These are phyloP conservation scores for Sarocladium brachiariae DNA, from an alignment of 2,329 filamentous ascomycete species.

Conservation along the genomic window DNA sequence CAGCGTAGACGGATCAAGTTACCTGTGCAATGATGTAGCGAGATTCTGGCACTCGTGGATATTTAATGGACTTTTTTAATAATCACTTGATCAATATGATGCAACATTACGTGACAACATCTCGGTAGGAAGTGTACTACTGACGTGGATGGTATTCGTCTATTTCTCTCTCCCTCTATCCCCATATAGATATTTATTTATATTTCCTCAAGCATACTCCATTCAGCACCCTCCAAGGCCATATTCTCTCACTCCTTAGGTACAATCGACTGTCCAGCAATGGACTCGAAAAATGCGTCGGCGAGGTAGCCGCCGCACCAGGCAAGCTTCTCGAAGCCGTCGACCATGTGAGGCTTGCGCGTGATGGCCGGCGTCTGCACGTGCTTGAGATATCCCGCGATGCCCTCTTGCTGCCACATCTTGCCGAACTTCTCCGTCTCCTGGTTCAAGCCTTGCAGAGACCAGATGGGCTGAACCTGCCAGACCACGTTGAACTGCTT, in stretches of 20 bases:
- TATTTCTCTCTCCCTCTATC: too few species aligned
- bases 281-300: constrained; percentile 28
- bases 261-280: constrained; percentile 20
- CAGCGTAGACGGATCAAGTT: not conserved
- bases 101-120: too few species aligned
- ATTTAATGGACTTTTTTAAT: too few species aligned
- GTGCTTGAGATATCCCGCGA: constrained; percentile 25
- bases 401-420: constrained; percentile 27
- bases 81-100: too few species aligned
- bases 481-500: constrained; percentile 29
- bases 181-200: not conserved
- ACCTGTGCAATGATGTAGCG: too few species aligned
- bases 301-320: constrained; percentile 28
- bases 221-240: too few species aligned
- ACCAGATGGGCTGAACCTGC: constrained; percentile 35
- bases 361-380: constrained; percentile 19
- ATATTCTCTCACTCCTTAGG: not conserved
- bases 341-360: constrained; percentile 19
- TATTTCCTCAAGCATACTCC: not conserved
- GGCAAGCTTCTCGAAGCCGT: constrained; percentile 29
- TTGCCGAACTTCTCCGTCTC: constrained; percentile 25
- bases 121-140: too few species aligned
- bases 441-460: constrained; percentile 27
- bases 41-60: too few species aligned
- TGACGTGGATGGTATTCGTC: too few species aligned